Evolutionary conservation across 352 stramenopile species (phyloP).

Genomic region (Phytopythium ostracodes): DNA sequence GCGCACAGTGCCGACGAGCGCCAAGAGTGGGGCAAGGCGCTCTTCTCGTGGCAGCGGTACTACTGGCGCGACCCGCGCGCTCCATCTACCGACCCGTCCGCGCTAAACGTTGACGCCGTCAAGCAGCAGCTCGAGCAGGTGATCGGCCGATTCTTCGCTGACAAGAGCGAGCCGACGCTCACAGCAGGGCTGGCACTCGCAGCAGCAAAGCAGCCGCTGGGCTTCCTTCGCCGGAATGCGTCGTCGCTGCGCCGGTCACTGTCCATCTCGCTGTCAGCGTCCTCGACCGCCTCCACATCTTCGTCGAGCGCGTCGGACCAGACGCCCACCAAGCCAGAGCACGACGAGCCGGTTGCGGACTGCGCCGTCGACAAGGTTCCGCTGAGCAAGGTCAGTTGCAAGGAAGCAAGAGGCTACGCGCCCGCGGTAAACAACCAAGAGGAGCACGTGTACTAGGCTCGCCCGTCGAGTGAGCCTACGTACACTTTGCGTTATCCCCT

Average conservation of each 20-base stretch:
- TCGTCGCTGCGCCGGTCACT: conserved; percentile 62
- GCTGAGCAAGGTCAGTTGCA: conserved; percentile 31
- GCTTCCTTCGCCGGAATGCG: conserved; percentile 64
- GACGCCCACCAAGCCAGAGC: conserved; percentile 32
- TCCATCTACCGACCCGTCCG: conserved; percentile 2
- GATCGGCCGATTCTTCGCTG: conserved; percentile 32
- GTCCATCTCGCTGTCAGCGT: conserved; percentile 47
- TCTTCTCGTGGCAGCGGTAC: conserved; percentile 87
- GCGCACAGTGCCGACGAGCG: conserved; percentile 58
- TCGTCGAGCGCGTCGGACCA: conserved; percentile 27
- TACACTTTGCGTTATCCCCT: neutral
- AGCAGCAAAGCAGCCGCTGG: conserved; percentile 65
- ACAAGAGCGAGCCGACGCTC: conserved; percentile 15
- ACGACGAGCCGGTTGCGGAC: conserved; percentile 31
- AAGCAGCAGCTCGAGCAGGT: conserved; percentile 47
- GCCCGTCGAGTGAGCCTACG: too few species aligned
- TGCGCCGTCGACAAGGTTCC: conserved; percentile 64
- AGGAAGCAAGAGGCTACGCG: neutral
- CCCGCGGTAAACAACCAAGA: conserved; percentile 6
- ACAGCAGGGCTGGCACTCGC: conserved; percentile 39
- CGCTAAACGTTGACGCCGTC: conserved; percentile 14
- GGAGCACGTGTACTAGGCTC: conserved; percentile 5
- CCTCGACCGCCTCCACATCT: conserved; percentile 34
- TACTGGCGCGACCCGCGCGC: conserved; percentile 72
- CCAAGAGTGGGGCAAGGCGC: conserved; percentile 77